Conservation (phyloP, 352 stramenopile genomes). For the Globisporangium lucens region DNA sequence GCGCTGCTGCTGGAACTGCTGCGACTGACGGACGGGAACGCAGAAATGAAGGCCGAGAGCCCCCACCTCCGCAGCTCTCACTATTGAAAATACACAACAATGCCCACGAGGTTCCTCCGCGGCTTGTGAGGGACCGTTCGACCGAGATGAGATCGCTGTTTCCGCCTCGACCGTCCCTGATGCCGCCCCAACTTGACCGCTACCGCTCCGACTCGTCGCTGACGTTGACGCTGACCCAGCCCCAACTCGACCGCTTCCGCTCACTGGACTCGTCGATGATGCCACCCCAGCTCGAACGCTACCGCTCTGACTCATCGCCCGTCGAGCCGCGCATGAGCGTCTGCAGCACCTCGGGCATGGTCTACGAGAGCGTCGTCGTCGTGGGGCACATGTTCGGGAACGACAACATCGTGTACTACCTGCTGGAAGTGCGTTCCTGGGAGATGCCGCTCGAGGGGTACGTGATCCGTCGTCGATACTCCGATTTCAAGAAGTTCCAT, state of each 20-base stretch:
- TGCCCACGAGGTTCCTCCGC: constrained; percentile 11
- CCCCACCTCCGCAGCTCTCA: not conserved
- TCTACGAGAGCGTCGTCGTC: constrained; percentile 74
- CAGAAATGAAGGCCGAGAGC: not conserved
- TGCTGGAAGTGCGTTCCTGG: constrained; percentile 69
- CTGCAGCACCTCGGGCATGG: constrained; percentile 60
- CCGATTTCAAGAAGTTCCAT: constrained; percentile 72
- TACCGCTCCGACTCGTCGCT: constrained; percentile 34
- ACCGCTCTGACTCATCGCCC: constrained; percentile 35
- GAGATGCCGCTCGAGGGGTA: constrained; percentile 76
- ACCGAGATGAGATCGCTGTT: constrained; percentile 13
- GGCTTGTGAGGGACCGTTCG: constrained; percentile 19
- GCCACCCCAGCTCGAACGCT: constrained; percentile 26
- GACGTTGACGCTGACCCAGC: not conserved
- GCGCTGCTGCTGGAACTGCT: not conserved
- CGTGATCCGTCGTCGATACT: constrained; percentile 72
- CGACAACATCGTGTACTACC: constrained; percentile 73
- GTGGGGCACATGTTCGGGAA: constrained; percentile 58
- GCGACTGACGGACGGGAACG: not conserved
- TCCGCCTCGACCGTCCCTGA: constrained; percentile 8
- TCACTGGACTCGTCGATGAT: constrained; percentile 25
- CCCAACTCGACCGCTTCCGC: constrained; percentile 29
- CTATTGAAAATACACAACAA: constrained; percentile 9
- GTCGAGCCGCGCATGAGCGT: constrained; percentile 48
- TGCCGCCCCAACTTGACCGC: constrained; percentile 24